Evolutionary conservation across 345 rosid genomes (phyloP).

Genomic region (Citrus sp.): DNA sequence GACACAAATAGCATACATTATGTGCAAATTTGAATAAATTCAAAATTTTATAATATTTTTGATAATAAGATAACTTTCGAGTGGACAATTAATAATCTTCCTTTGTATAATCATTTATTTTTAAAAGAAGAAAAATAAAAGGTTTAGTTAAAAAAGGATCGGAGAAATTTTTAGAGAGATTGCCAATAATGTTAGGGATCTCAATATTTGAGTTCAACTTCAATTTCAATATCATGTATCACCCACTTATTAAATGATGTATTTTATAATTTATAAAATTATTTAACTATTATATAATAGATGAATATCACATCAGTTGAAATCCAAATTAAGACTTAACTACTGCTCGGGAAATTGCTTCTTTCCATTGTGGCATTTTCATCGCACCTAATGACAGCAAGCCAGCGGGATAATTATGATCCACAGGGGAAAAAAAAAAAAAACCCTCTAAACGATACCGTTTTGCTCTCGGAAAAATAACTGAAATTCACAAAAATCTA

Average conservation of each 20-base stretch:
- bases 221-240: rapidly evolving
- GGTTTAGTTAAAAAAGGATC: too few relatives aligned
- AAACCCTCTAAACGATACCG: neutral
- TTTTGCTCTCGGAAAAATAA: neutral
- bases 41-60: too few relatives aligned
- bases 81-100: rapidly evolving
- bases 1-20: too few relatives aligned
- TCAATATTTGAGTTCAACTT: too few relatives aligned
- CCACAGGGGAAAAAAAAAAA: neutral
- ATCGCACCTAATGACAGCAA: neutral
- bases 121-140: too few relatives aligned
- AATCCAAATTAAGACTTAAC: rapidly evolving
- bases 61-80: too few relatives aligned
- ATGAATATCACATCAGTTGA: rapidly evolving
- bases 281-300: rapidly evolving
- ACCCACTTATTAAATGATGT: rapidly evolving
- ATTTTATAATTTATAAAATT: too few relatives aligned
- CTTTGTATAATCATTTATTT: too few relatives aligned
- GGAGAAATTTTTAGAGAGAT: too few relatives aligned
- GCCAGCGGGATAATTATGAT: neutral
- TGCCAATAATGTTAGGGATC: rapidly evolving
- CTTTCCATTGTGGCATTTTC: neutral
- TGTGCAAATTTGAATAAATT: too few relatives aligned
- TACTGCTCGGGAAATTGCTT: neutral
- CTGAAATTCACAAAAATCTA: neutral